Base-by-base conservation (phyloP, 441 rosid genomes). In the Mallotus japonicus region DNA sequence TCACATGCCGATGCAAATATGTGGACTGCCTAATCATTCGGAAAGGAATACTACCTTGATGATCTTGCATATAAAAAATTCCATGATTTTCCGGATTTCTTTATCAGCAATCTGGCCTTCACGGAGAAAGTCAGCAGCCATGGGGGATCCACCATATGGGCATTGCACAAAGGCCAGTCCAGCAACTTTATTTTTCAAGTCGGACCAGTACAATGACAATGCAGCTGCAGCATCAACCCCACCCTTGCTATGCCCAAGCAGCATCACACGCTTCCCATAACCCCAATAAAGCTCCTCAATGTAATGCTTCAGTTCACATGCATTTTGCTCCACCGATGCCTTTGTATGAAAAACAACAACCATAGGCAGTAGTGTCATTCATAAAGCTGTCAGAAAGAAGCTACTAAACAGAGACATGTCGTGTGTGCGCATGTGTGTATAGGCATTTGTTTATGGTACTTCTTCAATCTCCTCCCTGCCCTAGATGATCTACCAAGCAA, bases 231-330 rank as follows among this genome's bases (percentile, higher is more conserved):
- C 89, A 85, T 90, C 92, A 70, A 88, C 87, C 75, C 91, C 90
- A 5, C 92, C 92, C 75, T 90, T 87, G 85, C 95, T 90, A 80
- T 90, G 95, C 56, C 92, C 92, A 24, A 88, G 88, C 70, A 90
- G 78, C 89, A 88, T 84, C 73, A 88, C 88, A 24, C 73, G 83
- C 81, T 90, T 90, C 59, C 89, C 86, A 0, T 89, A 90, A 17
- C 95, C 91, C 95, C 95, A 90, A 61, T 85, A 88, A 59, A 90
- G 87, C 76, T 90, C 95, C 73, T 88, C 91, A 1, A 90, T 86
- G 75, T 88, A 88, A 57, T 86, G 92, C 80, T 88, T 90, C 78
- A 88, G 81, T 68, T 85, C 90, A 83, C 80, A 78, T 49, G 95
- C 95, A 76, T 88, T 90, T 44, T 85, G 92, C 87, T 88, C 91